Base-by-base conservation (phyloP, 495 filamentous ascomycete genomes). In the Neurospora intermedia region DNA sequence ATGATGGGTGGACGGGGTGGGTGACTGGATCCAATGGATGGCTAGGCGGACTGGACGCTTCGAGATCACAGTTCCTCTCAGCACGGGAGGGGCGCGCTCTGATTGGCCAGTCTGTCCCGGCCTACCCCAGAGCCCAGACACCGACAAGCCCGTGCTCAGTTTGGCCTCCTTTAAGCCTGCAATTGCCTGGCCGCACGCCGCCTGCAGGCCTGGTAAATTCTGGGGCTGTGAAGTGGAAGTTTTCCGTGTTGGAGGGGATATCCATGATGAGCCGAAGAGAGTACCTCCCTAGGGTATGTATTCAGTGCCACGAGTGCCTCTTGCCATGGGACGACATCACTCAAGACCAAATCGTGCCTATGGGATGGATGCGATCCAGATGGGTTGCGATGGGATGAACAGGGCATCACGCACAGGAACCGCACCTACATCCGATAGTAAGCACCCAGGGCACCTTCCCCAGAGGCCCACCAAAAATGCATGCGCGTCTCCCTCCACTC, bases 41-140 rank as follows among this genome's bases (percentile, higher is more conserved):
- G 54, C 11, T 15, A 38, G 54, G 23, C 54, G 27, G 54, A 66
- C 54, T 66, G 27, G 75, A 73, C 69, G 69, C 74, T 74, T 80
- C 75, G 73, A 76, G 77, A 80, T 77, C 75, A 77, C 75, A 74
- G 75, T 76, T 75, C 78, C 73, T 73, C 74, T 70, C 73, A 74
- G 71, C 75, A 74, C 23, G 66, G 40, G 48, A 74, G 70, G 73
- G 7, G 6, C 69, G 73, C 62, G 70, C 74, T 73, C 69, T 77
- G 70, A 80, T 80, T 80, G 79, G 79, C 15, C 70, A 69, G 73
- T 70, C 54, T 69, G 27, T 62, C 54, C 54, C 54, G 54, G 54
- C 54, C 54, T 35, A 27, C 54, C 23, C 35, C 35, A 38, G 35
- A 38, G 35, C 6, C 62, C 72, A 70, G 69, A 75, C 48, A 43